Conservation (phyloP, 2,329 filamentous ascomycete genomes). For the Trichocomaceae sp. region DNA sequence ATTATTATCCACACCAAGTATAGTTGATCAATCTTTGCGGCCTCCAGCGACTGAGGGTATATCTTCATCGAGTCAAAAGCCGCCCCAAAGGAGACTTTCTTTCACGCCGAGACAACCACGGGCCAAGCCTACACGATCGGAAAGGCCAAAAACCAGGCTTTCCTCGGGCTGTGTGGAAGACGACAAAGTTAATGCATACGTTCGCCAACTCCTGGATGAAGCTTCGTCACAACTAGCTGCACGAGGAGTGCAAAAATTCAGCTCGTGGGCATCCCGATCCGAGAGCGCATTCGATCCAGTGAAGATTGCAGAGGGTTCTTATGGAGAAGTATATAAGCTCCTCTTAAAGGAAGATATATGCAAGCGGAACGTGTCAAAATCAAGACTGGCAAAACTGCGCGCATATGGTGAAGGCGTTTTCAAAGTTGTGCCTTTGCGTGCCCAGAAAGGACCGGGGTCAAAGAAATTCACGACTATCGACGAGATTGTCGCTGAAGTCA, state of each 20-base stretch:
- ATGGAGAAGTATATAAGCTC: conserved; percentile 59
- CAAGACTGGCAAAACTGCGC: conserved; percentile 31
- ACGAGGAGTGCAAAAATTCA: conserved; percentile 33
- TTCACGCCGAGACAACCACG: conserved; percentile 13
- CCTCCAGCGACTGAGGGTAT: neutral
- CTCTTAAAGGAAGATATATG: conserved; percentile 33
- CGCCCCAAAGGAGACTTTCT: conserved; percentile 9
- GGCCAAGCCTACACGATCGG: conserved; percentile 9
- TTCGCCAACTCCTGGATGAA: conserved; percentile 32
- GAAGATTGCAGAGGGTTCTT: conserved; percentile 61
- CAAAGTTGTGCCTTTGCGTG: conserved; percentile 44
- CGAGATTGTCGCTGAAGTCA: conserved; percentile 45
- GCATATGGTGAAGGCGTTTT: conserved; percentile 41
- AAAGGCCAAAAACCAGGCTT: conserved; percentile 18
- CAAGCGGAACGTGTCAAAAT: conserved; percentile 30
- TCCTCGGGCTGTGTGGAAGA: conserved; percentile 31
- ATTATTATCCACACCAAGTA: neutral
- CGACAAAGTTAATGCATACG: conserved; percentile 29
- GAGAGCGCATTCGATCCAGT: conserved; percentile 40
- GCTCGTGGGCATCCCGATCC: conserved; percentile 33
- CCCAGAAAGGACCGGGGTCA: conserved; percentile 34
- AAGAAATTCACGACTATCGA: conserved; percentile 41
- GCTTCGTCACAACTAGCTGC: conserved; percentile 31
- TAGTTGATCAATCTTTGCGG: neutral
- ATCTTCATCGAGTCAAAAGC: neutral